Base-by-base conservation (phyloP, 2,329 filamentous ascomycete species). In the Scedosporium aurantiacum region DNA sequence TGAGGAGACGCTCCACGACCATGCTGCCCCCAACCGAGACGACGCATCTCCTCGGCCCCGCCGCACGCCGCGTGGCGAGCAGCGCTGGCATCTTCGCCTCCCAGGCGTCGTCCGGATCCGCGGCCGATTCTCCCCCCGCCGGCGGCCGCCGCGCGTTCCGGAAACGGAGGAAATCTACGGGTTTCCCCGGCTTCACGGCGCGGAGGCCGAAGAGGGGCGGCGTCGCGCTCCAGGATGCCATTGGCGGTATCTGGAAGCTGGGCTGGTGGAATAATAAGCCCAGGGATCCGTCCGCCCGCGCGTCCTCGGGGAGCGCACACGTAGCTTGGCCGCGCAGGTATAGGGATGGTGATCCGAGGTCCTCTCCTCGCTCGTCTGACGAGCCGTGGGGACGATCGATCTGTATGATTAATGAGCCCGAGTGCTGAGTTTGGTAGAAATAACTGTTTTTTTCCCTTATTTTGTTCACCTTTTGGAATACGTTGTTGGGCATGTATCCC, bases 121-220 rank as follows among this genome's bases (percentile, higher is more conserved):
- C 70, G 62, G 68, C 66, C 37, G 71, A 73, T n/a, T 65, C 68
- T 4, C 66, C 67, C 3, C 32, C 32, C 8, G 32, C 14, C 14
- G 32, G 32, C 8, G 32, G 32, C 6, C 32, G 61, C 63, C 57
- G 67, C 62, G 18, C 57, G 60, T 43, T 66, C 12, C 76, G 79
- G 14, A 73, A 79, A 32, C 72, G 83, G 52, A 74, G 83, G 65
- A 82, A 79, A 66, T 85, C 82, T 16, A 85, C 82, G 0, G 83
- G 83, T 0, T 86, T 87, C 63, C 82, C 82, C 0, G 82, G 83
- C 0, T 83, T 86, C 61, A 81, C 78, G 4, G 82, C 83, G 5
- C 75, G 82, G 45, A 75, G 75, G 57, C 71, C 70, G 47, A 67
- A 69, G 2, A 71, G 70, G 23, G 70, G 71, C 45, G 74, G 75